These are phyloP conservation scores for Rhododendron henanense DNA, from an alignment of 148 eudicot species.

Conservation along the genomic window DNA sequence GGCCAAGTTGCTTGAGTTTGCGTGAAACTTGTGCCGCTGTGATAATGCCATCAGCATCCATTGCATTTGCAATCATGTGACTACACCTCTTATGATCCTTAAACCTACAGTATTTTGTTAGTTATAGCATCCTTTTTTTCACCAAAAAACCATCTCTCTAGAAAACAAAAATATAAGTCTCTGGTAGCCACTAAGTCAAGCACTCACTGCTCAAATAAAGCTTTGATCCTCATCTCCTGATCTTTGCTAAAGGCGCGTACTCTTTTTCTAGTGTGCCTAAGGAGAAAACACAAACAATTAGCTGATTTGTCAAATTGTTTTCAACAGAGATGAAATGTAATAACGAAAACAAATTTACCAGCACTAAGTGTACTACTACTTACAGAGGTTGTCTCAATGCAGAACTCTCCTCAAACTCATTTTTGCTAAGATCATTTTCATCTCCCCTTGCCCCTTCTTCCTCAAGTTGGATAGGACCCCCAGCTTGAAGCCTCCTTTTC, in stretches of 20 bases:
- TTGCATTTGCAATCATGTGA: constrained; percentile 83
- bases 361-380: constrained; percentile 14
- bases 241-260: constrained; percentile 63
- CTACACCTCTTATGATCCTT: constrained; percentile 88
- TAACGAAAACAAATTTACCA: not conserved
- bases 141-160: not conserved
- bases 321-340: not conserved
- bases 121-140: not conserved
- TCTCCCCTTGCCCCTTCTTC: constrained; percentile 19
- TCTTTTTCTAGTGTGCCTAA: constrained; percentile 70
- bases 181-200: constrained; percentile 6
- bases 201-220: constrained; percentile 79
- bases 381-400: constrained; percentile 43
- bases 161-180: not conserved
- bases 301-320: not conserved
- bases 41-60: constrained; percentile 56
- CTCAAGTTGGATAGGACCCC: constrained; percentile 18
- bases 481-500: constrained; percentile 31
- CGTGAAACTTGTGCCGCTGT: constrained; percentile 79
- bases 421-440: constrained; percentile 18
- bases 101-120: constrained; percentile 40
- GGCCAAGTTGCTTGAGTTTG: constrained; percentile 86
- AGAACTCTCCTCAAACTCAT: constrained; percentile 28
- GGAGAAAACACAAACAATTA: constrained; percentile 4
- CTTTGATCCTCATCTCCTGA: constrained; percentile 60